A percentile compares a stretch with the other conserved stretches of the same genome.
phyloP scores from a whole-genome alignment of 805 yeast genomes.

The Ogataea methylovora region DNA sequence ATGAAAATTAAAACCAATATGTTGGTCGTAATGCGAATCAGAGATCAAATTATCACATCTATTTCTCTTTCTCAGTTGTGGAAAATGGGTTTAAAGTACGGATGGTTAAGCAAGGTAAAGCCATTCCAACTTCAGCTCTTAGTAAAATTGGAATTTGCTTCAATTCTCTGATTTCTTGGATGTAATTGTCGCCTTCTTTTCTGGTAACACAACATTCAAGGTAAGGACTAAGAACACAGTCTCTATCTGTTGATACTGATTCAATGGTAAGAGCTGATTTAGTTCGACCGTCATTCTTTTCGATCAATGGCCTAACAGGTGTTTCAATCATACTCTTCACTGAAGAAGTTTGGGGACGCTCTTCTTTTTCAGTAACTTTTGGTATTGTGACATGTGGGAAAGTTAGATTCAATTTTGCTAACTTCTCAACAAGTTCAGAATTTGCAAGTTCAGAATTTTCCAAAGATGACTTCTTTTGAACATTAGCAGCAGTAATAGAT shows the following conservation, averaged over 20 bases:
- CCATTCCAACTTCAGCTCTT: slow-evolving; percentile 91
- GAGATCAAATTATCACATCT: too few relatives aligned
- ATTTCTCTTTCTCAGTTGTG: too few relatives aligned
- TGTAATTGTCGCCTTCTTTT: slow-evolving; percentile 49
- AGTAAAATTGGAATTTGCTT: slow-evolving; percentile 76
- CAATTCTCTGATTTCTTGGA: slow-evolving; percentile 79
- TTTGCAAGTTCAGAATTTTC: slow-evolving; percentile 24
- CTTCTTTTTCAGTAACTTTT: not conserved
- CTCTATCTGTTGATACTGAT: slow-evolving; percentile 9
- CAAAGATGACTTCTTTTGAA: slow-evolving; percentile 33
- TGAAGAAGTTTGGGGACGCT: slow-evolving; percentile 6
- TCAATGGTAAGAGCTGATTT: slow-evolving; percentile 5
- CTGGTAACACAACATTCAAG: slow-evolving; percentile 49
- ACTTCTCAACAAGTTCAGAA: slow-evolving; percentile 39
- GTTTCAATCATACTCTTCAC: slow-evolving; percentile 24
- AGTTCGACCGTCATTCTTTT: too few relatives aligned
- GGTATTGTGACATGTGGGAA: slow-evolving; percentile 38
- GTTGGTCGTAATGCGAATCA: too few relatives aligned
- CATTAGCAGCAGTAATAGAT: slow-evolving; percentile 61
- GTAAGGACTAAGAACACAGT: slow-evolving; percentile 46
- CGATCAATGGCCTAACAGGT: slow-evolving; percentile 14
- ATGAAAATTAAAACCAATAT: too few relatives aligned
- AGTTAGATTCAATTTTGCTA: slow-evolving; percentile 40
- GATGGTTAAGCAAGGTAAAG: slow-evolving; percentile 90
- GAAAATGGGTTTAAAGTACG: slow-evolving; percentile 82